Evolutionary conservation across 2,329 filamentous ascomycete genomes (phyloP).

Genomic region (Diaporthe humulicola): DNA sequence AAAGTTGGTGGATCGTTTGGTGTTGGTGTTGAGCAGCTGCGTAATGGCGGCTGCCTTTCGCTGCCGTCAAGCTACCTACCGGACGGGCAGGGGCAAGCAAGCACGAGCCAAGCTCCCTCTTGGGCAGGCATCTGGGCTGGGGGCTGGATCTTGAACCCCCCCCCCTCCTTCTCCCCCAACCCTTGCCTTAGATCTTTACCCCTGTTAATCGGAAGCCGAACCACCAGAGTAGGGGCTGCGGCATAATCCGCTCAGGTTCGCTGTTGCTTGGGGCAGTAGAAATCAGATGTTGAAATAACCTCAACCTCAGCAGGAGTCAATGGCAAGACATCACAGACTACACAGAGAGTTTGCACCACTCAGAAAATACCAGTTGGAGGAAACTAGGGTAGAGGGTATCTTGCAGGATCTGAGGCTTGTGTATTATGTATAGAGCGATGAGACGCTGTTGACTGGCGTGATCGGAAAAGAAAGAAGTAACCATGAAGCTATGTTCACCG

Average conservation of each 20-base stretch:
- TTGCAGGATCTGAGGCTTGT: not conserved
- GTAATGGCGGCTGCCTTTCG: constrained; percentile 32
- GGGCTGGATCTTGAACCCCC: not conserved
- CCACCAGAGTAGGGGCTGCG: not conserved
- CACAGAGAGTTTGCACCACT: fast-evolving
- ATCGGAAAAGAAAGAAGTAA: not conserved
- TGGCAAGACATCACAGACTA: no score
- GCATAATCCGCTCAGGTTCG: not conserved
- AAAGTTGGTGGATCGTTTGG: constrained; percentile 36
- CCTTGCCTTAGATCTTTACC: not conserved
- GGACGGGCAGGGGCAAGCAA: constrained; percentile 26
- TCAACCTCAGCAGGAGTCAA: not conserved
- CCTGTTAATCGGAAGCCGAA: not conserved
- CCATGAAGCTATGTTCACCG: not conserved
- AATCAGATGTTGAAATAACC: not conserved
- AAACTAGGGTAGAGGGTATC: no score
- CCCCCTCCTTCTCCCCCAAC: not conserved
- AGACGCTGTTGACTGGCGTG: not conserved
- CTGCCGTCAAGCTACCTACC: constrained; percentile 24
- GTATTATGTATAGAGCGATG: not conserved
- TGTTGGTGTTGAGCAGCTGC: constrained; percentile 36
- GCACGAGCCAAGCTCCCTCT: constrained; percentile 29
- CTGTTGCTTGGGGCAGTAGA: no score
- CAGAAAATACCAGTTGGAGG: not conserved
- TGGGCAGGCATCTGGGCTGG: constrained; percentile 1